Percentiles rank a stretch among this genome's conserved stretches.
Evolutionary conservation across 1,284 basidiomycete genomes (phyloP).

Genomic region (Cutaneotrichosporon cavernicola): DNA sequence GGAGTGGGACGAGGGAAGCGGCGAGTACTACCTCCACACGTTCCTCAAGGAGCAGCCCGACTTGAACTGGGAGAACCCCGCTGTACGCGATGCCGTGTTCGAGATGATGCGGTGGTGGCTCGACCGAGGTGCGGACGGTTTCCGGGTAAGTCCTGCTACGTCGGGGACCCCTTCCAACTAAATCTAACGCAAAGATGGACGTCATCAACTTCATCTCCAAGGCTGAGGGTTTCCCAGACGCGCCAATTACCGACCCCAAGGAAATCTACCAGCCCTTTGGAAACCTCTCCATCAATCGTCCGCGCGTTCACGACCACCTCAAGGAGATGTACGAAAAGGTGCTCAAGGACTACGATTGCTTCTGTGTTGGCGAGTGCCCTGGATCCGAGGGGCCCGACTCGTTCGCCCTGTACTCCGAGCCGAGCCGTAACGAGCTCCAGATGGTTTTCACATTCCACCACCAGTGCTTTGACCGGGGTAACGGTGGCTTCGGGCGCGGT

Average conservation of each 20-base stretch:
- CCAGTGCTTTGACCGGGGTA: conserved; percentile 35
- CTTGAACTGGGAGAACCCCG: conserved; percentile 52
- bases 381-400: conserved; percentile 15
- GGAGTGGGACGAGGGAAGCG: conserved; percentile 54
- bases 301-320: conserved; percentile 66
- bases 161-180: neutral
- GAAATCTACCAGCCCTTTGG: conserved; percentile 55
- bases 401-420: conserved; percentile 61
- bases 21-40: conserved; percentile 56
- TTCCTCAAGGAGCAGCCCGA: conserved; percentile 46
- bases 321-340: conserved; percentile 66
- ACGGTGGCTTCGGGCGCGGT: conserved; percentile 27
- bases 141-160: conserved; percentile 32
- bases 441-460: conserved; percentile 55
- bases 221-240: conserved; percentile 64
- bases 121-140: conserved; percentile 55
- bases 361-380: conserved; percentile 24
- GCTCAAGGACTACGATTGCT: conserved; percentile 41
- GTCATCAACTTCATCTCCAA: conserved; percentile 16
- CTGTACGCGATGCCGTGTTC: conserved; percentile 47
- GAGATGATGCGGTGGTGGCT: conserved; percentile 56
- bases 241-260: conserved; percentile 59
- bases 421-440: conserved; percentile 64
- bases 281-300: conserved; percentile 53
- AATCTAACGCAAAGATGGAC: conserved; percentile 10